Evolutionary conservation across 2,329 filamentous ascomycete genomes (phyloP), one percentile per base, ranked within the genome.

Genomic region (Diaporthe citrichinensis): DNA sequence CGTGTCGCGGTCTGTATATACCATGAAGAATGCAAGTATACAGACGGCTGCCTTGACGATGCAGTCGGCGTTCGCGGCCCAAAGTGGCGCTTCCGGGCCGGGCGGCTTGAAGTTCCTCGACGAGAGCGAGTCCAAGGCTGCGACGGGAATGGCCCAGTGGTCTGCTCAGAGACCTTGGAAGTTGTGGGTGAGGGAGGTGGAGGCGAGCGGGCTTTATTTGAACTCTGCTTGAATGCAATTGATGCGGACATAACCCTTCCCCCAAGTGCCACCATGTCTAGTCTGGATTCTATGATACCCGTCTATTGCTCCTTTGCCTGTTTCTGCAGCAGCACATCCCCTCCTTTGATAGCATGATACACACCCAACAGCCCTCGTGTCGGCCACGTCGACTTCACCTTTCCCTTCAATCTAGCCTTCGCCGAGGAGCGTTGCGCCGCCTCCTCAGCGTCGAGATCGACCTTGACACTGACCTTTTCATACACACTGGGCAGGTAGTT

Each of bases 401-500:
- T 49, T 3, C 17, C 10, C 25, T 61, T 74, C 20, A 46, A 15
- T 41, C 41, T 44, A 12, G 73, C 20, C n/a, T 44, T 71, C 1
- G 20, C 6, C 34, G 71, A 51, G 12, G 44, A 46, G 14, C n/a
- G 36, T 3, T 20, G 25, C 9, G 49, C 44, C 12, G n/a, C 61
- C 31, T 81, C 81, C 46, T 85, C 83, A 1, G 79, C 81, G 1
- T 84, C 83, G 4, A 85, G 81, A 51, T 86, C 85, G 0, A 90
- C 89, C 79, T 88, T 89, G 1, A 89, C 89, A 78, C 88, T 89
- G 34, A 93, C 91, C 83, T 94, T 94, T 78, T 94, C 91, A 76
- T 91, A 93, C 2, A 94, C 91, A 41, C 85, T 91, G 0, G 91
- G 92, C 77, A 94, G 80, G 65, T 90, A 88, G 1, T 84, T 84